Base-by-base conservation (phyloP, 352 stramenopile species). In the Peronospora farinosa region DNA sequence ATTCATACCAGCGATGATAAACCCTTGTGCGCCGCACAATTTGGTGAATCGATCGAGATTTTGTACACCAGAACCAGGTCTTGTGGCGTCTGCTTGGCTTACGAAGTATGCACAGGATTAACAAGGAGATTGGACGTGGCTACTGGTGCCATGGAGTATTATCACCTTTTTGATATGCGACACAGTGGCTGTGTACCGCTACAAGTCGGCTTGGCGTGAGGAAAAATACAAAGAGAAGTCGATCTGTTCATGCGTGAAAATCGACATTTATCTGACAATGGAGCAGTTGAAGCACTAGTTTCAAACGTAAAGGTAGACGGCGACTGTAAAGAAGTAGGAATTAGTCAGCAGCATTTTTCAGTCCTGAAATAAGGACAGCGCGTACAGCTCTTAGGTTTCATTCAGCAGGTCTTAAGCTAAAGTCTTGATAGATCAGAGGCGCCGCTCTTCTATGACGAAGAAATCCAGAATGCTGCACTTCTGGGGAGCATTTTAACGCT, bases 401-500 rank as follows among this genome's bases (percentile, higher is more conserved):
- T 25, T 57, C 32, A 55, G 47, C 17, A 36, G 47, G 9, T 51
- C 46, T 17, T 36, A 48, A 37, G 11, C 32, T 16, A 56, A 40
- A 2, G 36, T 23, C 41, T 35, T 40, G 47, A 54, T 7, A 33
- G 27, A 10, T 69, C 47, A 0, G 41, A 54, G n/a, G 28, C 11
- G 46, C 54, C 56, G 17, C 4, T 53, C 12, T 62, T 40, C 11
- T 64, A 57, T 36, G 49, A 63, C 9, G 59, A 82, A 41, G 66
- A 65, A 10, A 52, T 61, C 13, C 50, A 80, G 33, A 79, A 84
- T 44, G 67, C 67, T 13, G 72, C 55, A 8, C 67, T 68, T 13
- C 77, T 72, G n/a, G n/a, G 40, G 60, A 78, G 56, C 69, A 81
- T 27, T 86, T 83, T 63, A 69, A 83, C 40, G 65, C 69, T 13